These are phyloP conservation scores for Cyclocybe aegerita DNA, from an alignment of 768 basidiomycete genomes.

Conservation along the genomic window DNA sequence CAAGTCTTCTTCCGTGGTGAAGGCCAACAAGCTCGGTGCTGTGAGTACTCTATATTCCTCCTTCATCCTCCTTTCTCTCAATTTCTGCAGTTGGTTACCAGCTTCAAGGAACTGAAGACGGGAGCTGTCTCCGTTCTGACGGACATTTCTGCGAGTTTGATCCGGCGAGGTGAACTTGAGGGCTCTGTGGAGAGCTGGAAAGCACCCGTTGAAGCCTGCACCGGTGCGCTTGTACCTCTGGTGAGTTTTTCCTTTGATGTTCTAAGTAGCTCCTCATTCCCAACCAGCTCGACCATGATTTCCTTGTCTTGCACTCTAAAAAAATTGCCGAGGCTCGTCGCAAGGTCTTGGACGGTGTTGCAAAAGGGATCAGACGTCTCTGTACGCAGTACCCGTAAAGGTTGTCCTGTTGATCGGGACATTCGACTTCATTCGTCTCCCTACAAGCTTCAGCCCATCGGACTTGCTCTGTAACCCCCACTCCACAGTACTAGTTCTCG, in stretches of 20 bases:
- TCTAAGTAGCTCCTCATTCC: slow-evolving; percentile 3
- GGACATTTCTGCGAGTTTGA: slow-evolving; percentile 54
- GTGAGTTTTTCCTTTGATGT: slow-evolving; percentile 19
- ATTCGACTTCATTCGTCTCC: neutral
- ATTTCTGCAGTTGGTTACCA: slow-evolving; percentile 55
- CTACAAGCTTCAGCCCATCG: slow-evolving; percentile 1
- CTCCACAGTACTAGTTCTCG: neutral
- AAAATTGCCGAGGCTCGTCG: slow-evolving; percentile 68
- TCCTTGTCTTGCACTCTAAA: slow-evolving; percentile 59
- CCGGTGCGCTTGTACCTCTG: slow-evolving; percentile 31
- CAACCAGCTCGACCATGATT: slow-evolving; percentile 64
- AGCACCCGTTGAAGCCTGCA: slow-evolving; percentile 51
- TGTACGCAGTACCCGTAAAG: slow-evolving; percentile 34
- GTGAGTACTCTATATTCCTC: slow-evolving; percentile 38
- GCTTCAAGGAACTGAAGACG: slow-evolving; percentile 60
- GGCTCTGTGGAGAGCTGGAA: slow-evolving; percentile 53
- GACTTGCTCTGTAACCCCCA: slow-evolving; percentile 5
- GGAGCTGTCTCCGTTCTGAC: slow-evolving; percentile 51
- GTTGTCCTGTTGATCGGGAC: neutral
- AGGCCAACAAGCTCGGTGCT: slow-evolving; percentile 69
- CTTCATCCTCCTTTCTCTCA: slow-evolving; percentile 6
- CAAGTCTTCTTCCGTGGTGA: slow-evolving; percentile 66
- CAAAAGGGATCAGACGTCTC: slow-evolving; percentile 65
- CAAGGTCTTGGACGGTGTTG: slow-evolving; percentile 69
- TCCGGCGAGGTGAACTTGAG: slow-evolving; percentile 50